phyloP scores from a whole-genome alignment of 2,329 filamentous ascomycete species.

The Colletotrichum navitas region DNA sequence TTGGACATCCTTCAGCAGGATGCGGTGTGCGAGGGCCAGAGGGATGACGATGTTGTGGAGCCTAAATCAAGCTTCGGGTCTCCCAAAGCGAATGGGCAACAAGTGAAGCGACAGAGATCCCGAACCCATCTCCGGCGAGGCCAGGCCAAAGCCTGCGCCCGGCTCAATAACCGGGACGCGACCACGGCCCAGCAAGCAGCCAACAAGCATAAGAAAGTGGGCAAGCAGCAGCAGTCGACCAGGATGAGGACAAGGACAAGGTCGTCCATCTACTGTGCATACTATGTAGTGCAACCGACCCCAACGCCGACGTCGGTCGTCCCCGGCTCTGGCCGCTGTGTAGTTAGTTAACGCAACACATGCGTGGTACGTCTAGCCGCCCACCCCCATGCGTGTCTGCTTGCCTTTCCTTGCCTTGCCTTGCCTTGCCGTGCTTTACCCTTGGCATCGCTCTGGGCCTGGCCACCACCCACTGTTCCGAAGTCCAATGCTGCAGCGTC shows the following conservation, averaged over 20 bases:
- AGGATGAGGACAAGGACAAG: conserved; percentile 11
- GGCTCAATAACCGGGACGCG: not conserved
- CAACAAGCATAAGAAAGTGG: not conserved
- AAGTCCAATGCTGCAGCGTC: conserved; percentile 16
- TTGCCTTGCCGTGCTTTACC: not conserved
- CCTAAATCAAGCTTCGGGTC: conserved; percentile 29
- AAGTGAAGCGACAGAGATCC: conserved; percentile 38
- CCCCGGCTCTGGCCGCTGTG: conserved; percentile 20
- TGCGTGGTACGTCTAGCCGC: too few species aligned
- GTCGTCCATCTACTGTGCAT: not conserved
- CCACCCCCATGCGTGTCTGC: too few species aligned
- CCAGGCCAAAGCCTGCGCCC: conserved; percentile 6
- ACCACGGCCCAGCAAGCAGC: conserved; percentile 9
- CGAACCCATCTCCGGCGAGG: not conserved
- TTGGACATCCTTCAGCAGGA: conserved; percentile 13
- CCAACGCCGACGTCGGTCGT: conserved; percentile 39
- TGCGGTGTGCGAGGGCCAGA: conserved; percentile 32
- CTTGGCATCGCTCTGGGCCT: conserved; percentile 16
- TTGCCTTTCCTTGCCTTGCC: too few species aligned
- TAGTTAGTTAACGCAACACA: not conserved
- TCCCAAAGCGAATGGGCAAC: conserved; percentile 14
- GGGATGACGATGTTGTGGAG: conserved; percentile 35
- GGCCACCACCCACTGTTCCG: not conserved
- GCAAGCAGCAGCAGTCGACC: conserved; percentile 6
- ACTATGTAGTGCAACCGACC: not conserved